These are phyloP conservation scores for Tricholoma terreum DNA, from an alignment of 768 basidiomycete species.

Conservation along the genomic window DNA sequence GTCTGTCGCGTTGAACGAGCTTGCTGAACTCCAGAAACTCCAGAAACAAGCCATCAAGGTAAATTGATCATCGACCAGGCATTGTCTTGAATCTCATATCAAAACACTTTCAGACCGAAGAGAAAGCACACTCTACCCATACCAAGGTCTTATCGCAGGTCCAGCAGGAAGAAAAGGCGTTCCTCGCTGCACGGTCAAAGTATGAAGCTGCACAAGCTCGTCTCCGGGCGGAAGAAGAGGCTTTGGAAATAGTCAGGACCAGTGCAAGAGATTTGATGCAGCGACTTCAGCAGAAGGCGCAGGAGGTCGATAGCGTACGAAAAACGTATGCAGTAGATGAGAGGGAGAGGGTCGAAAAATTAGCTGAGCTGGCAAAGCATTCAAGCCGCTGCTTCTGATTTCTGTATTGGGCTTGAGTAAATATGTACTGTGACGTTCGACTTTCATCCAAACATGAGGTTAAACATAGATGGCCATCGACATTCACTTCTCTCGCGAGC, in stretches of 20 bases:
- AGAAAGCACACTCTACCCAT: conserved; percentile 51
- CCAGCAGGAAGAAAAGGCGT: conserved; percentile 63
- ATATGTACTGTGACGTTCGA: no score
- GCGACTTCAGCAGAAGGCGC: conserved; percentile 65
- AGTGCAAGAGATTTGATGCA: conserved; percentile 58
- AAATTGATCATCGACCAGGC: conserved; percentile 5
- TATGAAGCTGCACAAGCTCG: conserved; percentile 52
- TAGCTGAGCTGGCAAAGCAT: conserved; percentile 32
- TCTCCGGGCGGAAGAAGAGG: conserved; percentile 43
- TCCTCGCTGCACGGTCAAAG: conserved; percentile 57
- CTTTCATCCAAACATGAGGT: no score
- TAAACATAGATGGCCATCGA: no score
- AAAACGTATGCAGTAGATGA: conserved; percentile 69
- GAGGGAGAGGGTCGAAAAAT: conserved; percentile 55
- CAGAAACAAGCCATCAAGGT: conserved; percentile 67
- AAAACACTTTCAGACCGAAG: conserved; percentile 45
- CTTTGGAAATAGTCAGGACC: conserved; percentile 47
- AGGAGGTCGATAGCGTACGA: conserved; percentile 67
- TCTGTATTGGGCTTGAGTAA: not conserved
- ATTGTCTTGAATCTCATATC: not conserved
- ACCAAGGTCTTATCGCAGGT: conserved; percentile 51
- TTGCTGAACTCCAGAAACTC: conserved; percentile 64
- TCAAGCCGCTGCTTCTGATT: not conserved
- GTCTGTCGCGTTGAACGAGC: conserved; percentile 56
- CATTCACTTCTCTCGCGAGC: no score